These are phyloP conservation scores for Penicillium sp. DNA, from an alignment of 2,329 filamentous ascomycete species.

Conservation along the genomic window DNA sequence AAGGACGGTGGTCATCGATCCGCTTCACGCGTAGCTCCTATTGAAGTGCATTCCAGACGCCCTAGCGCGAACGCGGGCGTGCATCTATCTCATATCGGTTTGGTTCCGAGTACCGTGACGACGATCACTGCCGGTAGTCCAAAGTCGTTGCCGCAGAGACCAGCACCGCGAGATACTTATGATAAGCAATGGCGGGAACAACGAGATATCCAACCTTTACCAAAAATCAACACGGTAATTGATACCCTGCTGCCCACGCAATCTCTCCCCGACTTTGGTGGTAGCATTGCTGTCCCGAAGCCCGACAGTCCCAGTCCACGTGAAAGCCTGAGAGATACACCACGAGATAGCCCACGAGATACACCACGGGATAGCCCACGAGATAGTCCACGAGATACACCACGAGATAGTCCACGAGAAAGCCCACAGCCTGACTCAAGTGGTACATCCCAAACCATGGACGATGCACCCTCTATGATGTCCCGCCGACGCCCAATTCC, in stretches of 20 bases:
- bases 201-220: conserved; percentile 6
- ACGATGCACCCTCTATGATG: conserved; percentile 38
- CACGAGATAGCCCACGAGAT: conserved; percentile 37
- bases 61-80: background rate
- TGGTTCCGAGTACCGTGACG: conserved; percentile 34
- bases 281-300: conserved; percentile 60
- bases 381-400: conserved; percentile 29
- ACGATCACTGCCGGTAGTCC: conserved; percentile 32
- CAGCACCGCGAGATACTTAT: conserved; percentile 28
- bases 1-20: background rate
- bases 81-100: conserved; percentile 18
- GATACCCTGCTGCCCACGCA: conserved; percentile 50
- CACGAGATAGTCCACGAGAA: conserved; percentile 33
- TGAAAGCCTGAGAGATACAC: conserved; percentile 14
- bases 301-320: conserved; percentile 33
- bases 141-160: conserved; percentile 31
- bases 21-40: background rate
- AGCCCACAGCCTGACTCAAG: conserved; percentile 34
- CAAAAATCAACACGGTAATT: conserved; percentile 34
- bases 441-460: conserved; percentile 34
- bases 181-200: conserved; percentile 12
- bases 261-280: conserved; percentile 62
- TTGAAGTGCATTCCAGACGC: background rate
- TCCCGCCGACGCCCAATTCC: conserved; percentile 43
- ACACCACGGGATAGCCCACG: conserved; percentile 35